Evolutionary conservation across 73 alveolate species (phyloP).

Genomic region (Paramecium sexaurelia): DNA sequence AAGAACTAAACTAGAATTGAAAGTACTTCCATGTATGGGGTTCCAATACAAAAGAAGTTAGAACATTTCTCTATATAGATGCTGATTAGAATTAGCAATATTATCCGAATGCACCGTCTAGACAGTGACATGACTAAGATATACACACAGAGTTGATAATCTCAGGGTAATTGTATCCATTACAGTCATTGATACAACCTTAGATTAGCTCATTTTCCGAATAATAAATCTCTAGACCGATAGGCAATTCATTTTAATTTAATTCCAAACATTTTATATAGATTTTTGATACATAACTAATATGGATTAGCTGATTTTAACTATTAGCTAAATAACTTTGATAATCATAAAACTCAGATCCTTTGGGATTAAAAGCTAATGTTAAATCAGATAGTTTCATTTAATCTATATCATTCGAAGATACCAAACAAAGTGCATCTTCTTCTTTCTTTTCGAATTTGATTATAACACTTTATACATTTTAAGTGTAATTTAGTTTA

Average conservation of each 20-base stretch:
- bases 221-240: neutral
- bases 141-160: neutral
- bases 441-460: neutral
- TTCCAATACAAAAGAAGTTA: neutral
- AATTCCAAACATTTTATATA: neutral
- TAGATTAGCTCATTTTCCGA: neutral
- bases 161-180: constrained; percentile 4
- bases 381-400: neutral
- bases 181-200: constrained; percentile 28
- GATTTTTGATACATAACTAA: neutral
- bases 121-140: constrained; percentile 6
- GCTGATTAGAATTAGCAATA: neutral
- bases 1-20: neutral
- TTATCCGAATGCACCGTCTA: neutral
- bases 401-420: neutral
- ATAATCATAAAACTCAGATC: neutral
- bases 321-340: neutral
- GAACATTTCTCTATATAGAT: neutral
- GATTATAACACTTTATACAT: neutral
- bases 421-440: neutral
- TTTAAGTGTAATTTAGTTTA: neutral
- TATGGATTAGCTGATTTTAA: neutral
- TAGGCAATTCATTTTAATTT: neutral
- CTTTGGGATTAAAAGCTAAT: neutral
- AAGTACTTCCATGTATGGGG: neutral